Evolutionary conservation across 768 basidiomycete species (phyloP), one percentile per base, ranked within the genome.

Genomic region (Tulasnella sp.): DNA sequence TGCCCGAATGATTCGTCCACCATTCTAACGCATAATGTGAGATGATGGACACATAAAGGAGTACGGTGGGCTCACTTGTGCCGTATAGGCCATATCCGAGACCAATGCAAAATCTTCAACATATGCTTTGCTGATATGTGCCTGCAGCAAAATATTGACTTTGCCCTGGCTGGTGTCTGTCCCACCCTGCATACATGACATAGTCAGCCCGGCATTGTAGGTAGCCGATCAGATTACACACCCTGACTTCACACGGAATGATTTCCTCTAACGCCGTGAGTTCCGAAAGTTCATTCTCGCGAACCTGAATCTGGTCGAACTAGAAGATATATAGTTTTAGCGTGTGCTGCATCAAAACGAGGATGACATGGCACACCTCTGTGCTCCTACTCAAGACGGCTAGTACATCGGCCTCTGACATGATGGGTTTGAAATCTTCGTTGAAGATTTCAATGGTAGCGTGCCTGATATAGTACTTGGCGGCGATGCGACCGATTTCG

Each of bases 101-200:
- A 98, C 85, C 60, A 99, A 74, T 8, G 96, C 96, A 66, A 96
- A 99, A 71, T 99, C 96, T 61, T 96, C 87, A 12, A 96, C 74
- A n/a, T 75, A 73, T 45, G 80, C 76, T 48, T 79, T 73, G 38
- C 92, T 96, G 63, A 99, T 91, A 70, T 80, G 88, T 1, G 81
- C 86, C 72, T 99, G 96, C 21, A 99, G 75, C 17, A 98, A 77
- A 62, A 98, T 88, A 69, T 97, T 98, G 72, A 93, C 92, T 73
- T 99, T 99, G 49, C 81, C 90, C 70, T 75, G 81, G 61, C 78
- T 79, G 11, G 76, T 80, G 56, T 80, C 76, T 1, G 77, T 76
- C 4, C 80, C 87, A 15, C 80, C 85, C 85, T 92, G 62, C 60
- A 27, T 22, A 50, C 31, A 61, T 42, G 41, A 27, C 2, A 59